Base-by-base conservation (phyloP, 768 basidiomycete genomes). In the Agaricus blazei region DNA sequence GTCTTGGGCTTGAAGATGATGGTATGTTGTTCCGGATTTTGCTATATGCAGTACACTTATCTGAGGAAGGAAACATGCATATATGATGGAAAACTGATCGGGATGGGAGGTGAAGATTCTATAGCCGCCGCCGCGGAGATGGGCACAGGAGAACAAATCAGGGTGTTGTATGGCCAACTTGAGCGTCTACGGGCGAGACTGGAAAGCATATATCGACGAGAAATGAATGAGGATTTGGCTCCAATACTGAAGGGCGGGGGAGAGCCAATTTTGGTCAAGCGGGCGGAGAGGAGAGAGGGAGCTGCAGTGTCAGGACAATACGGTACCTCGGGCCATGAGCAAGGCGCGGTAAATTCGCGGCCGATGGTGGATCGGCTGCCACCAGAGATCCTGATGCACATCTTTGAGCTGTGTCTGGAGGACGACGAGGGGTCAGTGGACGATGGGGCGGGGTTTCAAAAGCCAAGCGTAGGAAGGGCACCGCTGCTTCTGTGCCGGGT, bases 331-430 rank as follows among this genome's bases (percentile, higher is more conserved):
- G 7, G 24, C 9, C 37, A 36, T 23, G 19, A 24, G 7, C 34
- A 34, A 34, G 34, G 34, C 5, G 34, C 34, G 46, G 37, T 38
- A 27, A 44, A 40, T 26, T 19, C 41, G 41, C 36, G 29, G 4
- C 49, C 44, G 29, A 24, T 34, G 31, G 37, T 50, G 23, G 34
- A 40, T 28, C 14, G 19, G 24, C 24, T 56, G 24, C 54, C 54
- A 23, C 29, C 48, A 9, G 54, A 56, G 34, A 56, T 56, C 12
- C 14, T 49, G 54, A 45, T 56, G 41, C 27, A 37, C 19, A 50
- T 56, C 15, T 56, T 56, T 48, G 54, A 56, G 47, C 9, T 56
- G 31, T 48, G 48, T 37, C 29, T 44, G n/a, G 43, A 34, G 31
- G 40, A 42, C 11, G 42, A 43, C 26, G 40, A 14, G 31, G 29